phyloP scores from a whole-genome alignment of 2,329 filamentous ascomycete genomes.

The Neonectria hederae region DNA sequence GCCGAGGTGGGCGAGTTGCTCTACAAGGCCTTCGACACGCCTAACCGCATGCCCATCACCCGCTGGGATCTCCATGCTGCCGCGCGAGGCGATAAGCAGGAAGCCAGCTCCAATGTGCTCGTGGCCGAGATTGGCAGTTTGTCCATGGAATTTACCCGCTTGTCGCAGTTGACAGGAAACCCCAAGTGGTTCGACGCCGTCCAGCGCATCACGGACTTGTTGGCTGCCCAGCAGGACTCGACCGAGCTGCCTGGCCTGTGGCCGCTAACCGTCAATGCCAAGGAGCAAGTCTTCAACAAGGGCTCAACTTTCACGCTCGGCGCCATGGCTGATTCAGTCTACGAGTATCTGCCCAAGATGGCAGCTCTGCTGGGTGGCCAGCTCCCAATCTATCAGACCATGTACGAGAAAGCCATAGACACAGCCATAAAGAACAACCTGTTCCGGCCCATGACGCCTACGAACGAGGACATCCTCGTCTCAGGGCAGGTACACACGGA shows the following conservation, averaged over 20 bases:
- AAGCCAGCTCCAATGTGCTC: slow-evolving; percentile 50
- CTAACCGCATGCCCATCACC: slow-evolving; percentile 70
- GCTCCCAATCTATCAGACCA: slow-evolving; percentile 62
- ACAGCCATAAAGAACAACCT: slow-evolving; percentile 66
- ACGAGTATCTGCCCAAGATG: slow-evolving; percentile 95
- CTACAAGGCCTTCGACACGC: slow-evolving; percentile 74
- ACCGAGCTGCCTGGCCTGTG: slow-evolving; percentile 78
- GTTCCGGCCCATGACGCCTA: slow-evolving; percentile 68
- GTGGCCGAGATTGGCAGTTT: slow-evolving; percentile 68
- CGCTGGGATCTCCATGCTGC: slow-evolving; percentile 55
- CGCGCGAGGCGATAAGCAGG: slow-evolving; percentile 46
- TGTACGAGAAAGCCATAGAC: slow-evolving; percentile 67
- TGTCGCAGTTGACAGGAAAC: slow-evolving; percentile 78
- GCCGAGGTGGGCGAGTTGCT: slow-evolving; percentile 71
- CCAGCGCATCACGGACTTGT: slow-evolving; percentile 72
- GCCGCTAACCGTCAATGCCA: slow-evolving; percentile 56
- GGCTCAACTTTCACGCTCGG: slow-evolving; percentile 58
- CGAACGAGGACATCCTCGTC: slow-evolving; percentile 63
- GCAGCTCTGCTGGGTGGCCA: slow-evolving; percentile 69
- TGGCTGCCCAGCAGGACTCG: slow-evolving; percentile 70
- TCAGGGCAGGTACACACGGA: slow-evolving; percentile 52
- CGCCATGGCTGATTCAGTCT: slow-evolving; percentile 62
- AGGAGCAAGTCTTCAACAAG: slow-evolving; percentile 35
- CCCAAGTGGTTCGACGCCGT: slow-evolving; percentile 79
- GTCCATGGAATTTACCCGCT: slow-evolving; percentile 75